These are phyloP conservation scores for Rubroshorea leprosula DNA, from an alignment of 345 rosid species.

Conservation along the genomic window DNA sequence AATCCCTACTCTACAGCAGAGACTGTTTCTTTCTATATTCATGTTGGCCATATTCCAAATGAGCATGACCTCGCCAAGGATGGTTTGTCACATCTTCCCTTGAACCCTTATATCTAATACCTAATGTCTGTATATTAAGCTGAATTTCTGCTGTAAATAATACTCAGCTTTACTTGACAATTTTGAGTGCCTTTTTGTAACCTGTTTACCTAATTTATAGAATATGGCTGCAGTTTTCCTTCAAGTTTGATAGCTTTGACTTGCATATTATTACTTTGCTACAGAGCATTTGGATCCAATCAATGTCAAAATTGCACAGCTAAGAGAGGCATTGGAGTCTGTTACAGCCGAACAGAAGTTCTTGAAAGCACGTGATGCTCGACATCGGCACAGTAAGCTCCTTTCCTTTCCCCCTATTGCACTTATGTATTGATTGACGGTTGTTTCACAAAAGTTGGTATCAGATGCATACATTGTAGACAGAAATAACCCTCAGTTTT, in stretches of 20 bases:
- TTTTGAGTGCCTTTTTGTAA: background rate
- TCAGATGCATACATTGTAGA: background rate
- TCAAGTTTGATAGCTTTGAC: background rate
- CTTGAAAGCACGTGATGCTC: slow-evolving; percentile 85
- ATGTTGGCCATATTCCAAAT: slow-evolving; percentile 90
- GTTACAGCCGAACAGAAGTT: slow-evolving; percentile 92
- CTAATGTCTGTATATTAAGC: slow-evolving; percentile 1
- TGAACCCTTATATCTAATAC: slow-evolving; percentile 9
- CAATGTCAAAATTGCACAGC: slow-evolving; percentile 88
- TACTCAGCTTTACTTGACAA: slow-evolving; percentile 1
- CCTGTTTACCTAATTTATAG: background rate
- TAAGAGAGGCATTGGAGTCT: slow-evolving; percentile 87
- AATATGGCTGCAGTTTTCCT: background rate
- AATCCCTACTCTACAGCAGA: slow-evolving; percentile 91
- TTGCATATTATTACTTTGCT: slow-evolving; percentile 4
- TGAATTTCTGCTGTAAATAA: slow-evolving; percentile 1
- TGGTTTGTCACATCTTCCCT: slow-evolving; percentile 37
- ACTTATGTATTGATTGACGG: background rate
- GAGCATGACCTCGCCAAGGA: slow-evolving; percentile 95
- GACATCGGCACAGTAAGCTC: slow-evolving; percentile 86
- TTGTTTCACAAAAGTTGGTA: too few species aligned
- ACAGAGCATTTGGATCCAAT: slow-evolving; percentile 92
- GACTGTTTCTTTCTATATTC: slow-evolving; percentile 90
- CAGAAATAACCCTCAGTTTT: background rate
- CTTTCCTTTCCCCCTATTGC: slow-evolving; percentile 7